phyloP scores from a whole-genome alignment of 2,329 filamentous ascomycete genomes.

The Pyricularia sp. region DNA sequence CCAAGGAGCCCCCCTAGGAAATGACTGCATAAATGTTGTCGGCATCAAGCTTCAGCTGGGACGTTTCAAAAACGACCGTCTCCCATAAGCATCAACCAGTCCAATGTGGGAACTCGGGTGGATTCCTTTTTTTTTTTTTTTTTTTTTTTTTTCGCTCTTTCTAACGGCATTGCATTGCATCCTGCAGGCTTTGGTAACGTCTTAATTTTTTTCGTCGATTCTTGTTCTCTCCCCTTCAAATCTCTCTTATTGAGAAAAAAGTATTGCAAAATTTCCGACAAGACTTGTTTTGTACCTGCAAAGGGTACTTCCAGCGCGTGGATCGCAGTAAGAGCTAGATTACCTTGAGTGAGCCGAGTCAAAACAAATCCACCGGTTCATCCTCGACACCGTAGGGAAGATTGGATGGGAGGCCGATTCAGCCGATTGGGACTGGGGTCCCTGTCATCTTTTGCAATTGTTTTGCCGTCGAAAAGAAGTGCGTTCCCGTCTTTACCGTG shows the following conservation, averaged over 20 bases:
- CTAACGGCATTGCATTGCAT: background rate
- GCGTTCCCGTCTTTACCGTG: background rate
- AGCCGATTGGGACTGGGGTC: background rate
- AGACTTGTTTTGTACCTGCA: background rate
- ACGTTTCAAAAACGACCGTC: background rate
- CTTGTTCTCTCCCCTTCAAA: background rate
- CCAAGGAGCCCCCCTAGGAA: background rate
- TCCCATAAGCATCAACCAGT: background rate
- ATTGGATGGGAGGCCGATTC: background rate
- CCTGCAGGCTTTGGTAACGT: background rate
- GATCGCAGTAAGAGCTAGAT: background rate
- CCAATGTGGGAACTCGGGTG: background rate
- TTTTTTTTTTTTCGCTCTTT: no score
- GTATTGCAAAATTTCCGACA: no score
- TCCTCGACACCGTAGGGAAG: background rate
- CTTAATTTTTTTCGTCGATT: background rate
- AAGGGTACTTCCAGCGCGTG: background rate
- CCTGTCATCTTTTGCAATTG: background rate
- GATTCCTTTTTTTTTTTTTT: background rate
- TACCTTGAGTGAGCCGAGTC: background rate
- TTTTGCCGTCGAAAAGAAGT: background rate
- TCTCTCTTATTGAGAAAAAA: no score
- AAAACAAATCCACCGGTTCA: background rate
- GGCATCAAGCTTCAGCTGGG: background rate
- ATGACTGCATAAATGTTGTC: background rate